Evolutionary conservation across 768 basidiomycete species (phyloP).

Genomic region (Sistotremastrum niveocremeum): DNA sequence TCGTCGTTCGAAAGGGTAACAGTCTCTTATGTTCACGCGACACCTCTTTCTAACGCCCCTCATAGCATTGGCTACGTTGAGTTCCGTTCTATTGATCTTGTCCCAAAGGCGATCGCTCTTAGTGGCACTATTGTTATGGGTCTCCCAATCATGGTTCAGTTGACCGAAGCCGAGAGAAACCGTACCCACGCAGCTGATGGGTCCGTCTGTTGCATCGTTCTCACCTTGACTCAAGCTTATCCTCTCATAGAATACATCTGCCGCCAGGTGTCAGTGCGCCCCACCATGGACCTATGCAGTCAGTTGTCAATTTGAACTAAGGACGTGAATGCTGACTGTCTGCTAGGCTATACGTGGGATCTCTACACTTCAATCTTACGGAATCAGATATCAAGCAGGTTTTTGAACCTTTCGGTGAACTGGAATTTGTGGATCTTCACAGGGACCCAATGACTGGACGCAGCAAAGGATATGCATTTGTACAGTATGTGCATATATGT

Average conservation of each 20-base stretch:
- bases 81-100: constrained; percentile 79
- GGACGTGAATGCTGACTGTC: constrained; percentile 3
- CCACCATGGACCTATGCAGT: constrained; percentile 72
- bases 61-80: constrained; percentile 95
- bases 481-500: constrained; percentile 51
- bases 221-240: constrained; percentile 3
- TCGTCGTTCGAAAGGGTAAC: constrained; percentile 94
- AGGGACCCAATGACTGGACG: constrained; percentile 88
- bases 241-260: constrained; percentile 48
- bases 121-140: constrained; percentile 98
- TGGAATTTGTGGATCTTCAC: constrained; percentile 97
- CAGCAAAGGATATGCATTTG: constrained; percentile 96
- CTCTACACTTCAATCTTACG: constrained; percentile 91
- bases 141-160: constrained; percentile 89
- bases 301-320: constrained; percentile 21
- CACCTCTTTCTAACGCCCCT: constrained; percentile 2
- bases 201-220: constrained; percentile 28
- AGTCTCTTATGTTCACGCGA: not conserved
- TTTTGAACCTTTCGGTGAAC: constrained; percentile 95
- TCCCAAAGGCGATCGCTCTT: constrained; percentile 80
- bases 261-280: constrained; percentile 75
- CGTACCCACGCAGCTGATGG: constrained; percentile 79
- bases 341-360: constrained; percentile 85
- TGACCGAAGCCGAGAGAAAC: constrained; percentile 94
- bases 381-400: constrained; percentile 98